Evolutionary conservation across 2,329 filamentous ascomycete species (phyloP).

Genomic region (Pseudocercospora fuligena): DNA sequence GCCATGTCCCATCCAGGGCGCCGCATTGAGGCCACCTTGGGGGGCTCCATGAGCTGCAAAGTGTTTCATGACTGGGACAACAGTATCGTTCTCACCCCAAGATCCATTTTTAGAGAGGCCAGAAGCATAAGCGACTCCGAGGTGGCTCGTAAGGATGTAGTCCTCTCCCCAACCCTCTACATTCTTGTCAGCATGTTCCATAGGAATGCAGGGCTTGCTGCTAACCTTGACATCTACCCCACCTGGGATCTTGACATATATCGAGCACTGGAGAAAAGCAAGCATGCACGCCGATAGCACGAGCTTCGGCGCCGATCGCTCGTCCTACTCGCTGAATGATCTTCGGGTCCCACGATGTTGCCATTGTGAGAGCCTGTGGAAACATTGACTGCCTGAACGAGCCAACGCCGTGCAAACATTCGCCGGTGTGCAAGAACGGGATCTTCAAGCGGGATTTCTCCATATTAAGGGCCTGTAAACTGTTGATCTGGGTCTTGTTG

Average conservation of each 20-base stretch:
- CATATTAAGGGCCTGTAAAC: slow-evolving; percentile 18
- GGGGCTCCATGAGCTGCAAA: slow-evolving; percentile 27
- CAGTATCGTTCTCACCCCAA: slow-evolving; percentile 21
- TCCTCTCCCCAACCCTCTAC: slow-evolving; percentile 29
- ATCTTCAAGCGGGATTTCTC: slow-evolving; percentile 27
- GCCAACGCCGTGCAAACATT: slow-evolving; percentile 28
- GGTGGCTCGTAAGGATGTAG: slow-evolving; percentile 25
- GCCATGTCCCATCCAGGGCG: slow-evolving; percentile 26
- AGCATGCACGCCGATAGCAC: slow-evolving; percentile 26
- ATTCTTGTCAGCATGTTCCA: not conserved
- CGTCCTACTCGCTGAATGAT: slow-evolving; percentile 19
- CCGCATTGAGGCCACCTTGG: slow-evolving; percentile 22
- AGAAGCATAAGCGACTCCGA: slow-evolving; percentile 25
- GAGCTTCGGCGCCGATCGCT: slow-evolving; percentile 24
- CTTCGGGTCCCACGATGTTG: slow-evolving; percentile 23
- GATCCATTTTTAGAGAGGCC: slow-evolving; percentile 25
- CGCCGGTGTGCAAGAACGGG: slow-evolving; percentile 23
- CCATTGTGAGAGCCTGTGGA: slow-evolving; percentile 23
- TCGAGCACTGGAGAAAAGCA: slow-evolving; percentile 26
- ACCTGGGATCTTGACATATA: slow-evolving; percentile 25
- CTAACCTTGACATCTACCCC: slow-evolving; percentile 27
- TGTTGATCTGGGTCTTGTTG: slow-evolving; percentile 24
- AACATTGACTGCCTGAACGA: slow-evolving; percentile 29
- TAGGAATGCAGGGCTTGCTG: not conserved
- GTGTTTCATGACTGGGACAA: slow-evolving; percentile 29